Base-by-base conservation (phyloP, 2,329 filamentous ascomycete genomes). In the Ramichloridium luteum region DNA sequence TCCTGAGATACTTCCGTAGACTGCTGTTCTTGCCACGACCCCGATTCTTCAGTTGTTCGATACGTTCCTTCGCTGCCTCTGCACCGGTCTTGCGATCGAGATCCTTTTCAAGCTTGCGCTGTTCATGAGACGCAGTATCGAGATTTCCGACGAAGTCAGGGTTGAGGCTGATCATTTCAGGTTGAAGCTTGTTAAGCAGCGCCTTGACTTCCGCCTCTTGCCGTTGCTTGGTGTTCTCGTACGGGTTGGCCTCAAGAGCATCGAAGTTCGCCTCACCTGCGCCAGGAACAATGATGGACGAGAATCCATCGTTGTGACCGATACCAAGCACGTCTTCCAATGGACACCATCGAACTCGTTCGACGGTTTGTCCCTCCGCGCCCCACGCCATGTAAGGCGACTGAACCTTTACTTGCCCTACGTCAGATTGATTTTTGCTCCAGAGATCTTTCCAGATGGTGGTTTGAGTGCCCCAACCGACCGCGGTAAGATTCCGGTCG, bases 251-350 rank as follows among this genome's bases (percentile, higher is more conserved):
- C 58, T 98, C 90, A 32, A 94, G 66, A 3, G 85, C 81, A 56
- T 98, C 90, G 55, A 82, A 94, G 69, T 96, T 96, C 54, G 90
- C 77, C 58, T 98, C 90, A 40, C 90, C 90, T n/a, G 88, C 81
- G 28, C 90, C 90, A 5, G 90, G 90, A 2, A 96, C 75, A 46
- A 98, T 74, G 51, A 94, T 74, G 34, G 80, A 90, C 11, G 80
- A 81, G 62, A 96, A 96, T 10, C 90, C 90, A 38, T 77, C 65
- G 51, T 81, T 71, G 61, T 96, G 88, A 2, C 78, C 72, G 14
- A 93, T 70, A 10, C 88, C 90, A 2, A 98, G 71, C 1, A 94
- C 65, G 63, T 98, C 90, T 56, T 98, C 90, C 41, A 81, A 93
- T 0, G 90, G 90, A 53, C 90, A 98, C 82, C 88, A 98, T 38